Percentiles rank a stretch among this genome's conserved stretches.
Evolutionary conservation across 441 rosid species (phyloP).

Genomic region (Erodium trifolium): DNA sequence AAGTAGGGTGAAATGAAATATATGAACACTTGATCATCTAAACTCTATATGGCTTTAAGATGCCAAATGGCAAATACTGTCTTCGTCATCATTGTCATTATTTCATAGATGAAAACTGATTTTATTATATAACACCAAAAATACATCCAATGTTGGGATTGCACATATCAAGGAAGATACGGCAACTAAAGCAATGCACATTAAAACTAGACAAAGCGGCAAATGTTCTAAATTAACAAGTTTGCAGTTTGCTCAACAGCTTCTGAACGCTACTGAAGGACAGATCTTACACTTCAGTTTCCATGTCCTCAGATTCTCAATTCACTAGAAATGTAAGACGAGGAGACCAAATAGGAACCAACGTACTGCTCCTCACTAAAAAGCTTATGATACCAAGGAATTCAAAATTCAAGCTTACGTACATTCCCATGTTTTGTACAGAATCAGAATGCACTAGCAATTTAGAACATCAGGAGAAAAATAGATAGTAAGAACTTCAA

Average conservation of each 20-base stretch:
- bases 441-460: not conserved
- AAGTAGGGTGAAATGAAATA: not conserved
- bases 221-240: not conserved
- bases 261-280: not conserved
- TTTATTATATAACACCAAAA: not conserved
- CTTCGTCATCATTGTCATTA: not conserved
- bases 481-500: not conserved
- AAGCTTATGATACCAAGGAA: not conserved
- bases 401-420: not conserved
- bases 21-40: not conserved
- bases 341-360: conserved; percentile 1
- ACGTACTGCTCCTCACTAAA: not conserved
- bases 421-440: not conserved
- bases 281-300: not conserved
- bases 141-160: not conserved
- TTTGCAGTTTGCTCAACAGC: not conserved
- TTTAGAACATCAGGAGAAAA: not conserved
- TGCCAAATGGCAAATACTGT: not conserved
- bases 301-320: not conserved
- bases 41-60: not conserved
- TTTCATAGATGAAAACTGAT: not conserved
- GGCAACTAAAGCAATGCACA: not conserved
- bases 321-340: not conserved
- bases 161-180: not conserved
- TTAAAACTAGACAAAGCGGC: not conserved